Base-by-base conservation (phyloP, 106 monocot species). In the Dactylorhiza incarnata region DNA sequence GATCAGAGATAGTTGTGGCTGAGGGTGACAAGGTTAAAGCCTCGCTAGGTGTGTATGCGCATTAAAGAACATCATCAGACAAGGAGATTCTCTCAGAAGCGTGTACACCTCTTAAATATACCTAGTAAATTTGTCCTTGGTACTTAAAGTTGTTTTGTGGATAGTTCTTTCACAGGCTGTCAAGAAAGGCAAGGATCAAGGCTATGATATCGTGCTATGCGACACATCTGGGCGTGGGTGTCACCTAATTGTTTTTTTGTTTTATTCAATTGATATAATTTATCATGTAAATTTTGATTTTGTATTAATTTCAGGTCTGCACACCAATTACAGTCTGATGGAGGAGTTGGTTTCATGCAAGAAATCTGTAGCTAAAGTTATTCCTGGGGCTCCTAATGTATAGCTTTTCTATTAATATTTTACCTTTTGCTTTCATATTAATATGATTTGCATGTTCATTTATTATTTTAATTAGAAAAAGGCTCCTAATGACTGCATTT, bases 221-320 rank as follows among this genome's bases (percentile, higher is more conserved):
- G 96, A 97, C 76, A 97, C 96, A 78, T 97, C 96, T 84, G 96
- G 96, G 80, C 90, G 96, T 97, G 83, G 13, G 96, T 79, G 76
- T 63, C 69, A 58, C 82, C 10, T 66, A 70, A 29, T 49, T 68
- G 10, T 17, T 55, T 75, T 74, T 13, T 16, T 70, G 13, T 17
- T 70, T 70, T 70, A 17, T 17, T 70, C 15, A 3, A 45, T 70
- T 70, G 15, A 46, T 66, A 0, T 9, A 66, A 26, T 66, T 66
- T 24, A 66, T 4, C 10, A 17, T 46, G 4, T 46, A 70, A 70
- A 70, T 48, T 75, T 37, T 74, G 45, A 61, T 52, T 70, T 13
- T 20, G 1, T 49, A 45, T 29, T 75, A 66, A 51, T 83, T 59
- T 71, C 75, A 97, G 96, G 96, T 53, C 83, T 97, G 54, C 96